Evolutionary conservation across 306 rosid species (phyloP).

Genomic region (Vigna radiata): DNA sequence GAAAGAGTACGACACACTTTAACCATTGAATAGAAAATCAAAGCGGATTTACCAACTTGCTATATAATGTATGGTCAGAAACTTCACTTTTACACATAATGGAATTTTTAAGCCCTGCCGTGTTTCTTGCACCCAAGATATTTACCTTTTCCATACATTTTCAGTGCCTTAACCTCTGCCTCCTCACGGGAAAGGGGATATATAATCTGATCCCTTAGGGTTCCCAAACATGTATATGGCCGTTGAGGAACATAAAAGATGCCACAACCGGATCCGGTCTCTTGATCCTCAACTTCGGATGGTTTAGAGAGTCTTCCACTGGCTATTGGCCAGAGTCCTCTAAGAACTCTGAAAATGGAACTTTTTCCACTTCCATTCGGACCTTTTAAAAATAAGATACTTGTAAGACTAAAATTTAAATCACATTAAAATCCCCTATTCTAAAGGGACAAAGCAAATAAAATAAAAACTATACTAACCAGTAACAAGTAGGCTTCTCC

Average conservation of each 20-base stretch:
- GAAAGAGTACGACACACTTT: neutral
- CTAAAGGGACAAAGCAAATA: conserved; percentile 20
- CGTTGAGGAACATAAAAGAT: conserved; percentile 92
- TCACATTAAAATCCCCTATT: conserved; percentile 19
- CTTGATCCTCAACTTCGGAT: conserved; percentile 55
- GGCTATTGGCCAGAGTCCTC: conserved; percentile 84
- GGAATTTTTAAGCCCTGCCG: conserved; percentile 20
- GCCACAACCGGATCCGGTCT: conserved; percentile 60
- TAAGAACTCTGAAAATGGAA: conserved; percentile 85
- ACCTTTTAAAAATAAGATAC: conserved; percentile 54
- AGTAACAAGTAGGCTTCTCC: conserved; percentile 82
- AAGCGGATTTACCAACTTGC: neutral
- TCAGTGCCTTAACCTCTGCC: conserved; percentile 67
- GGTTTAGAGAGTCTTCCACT: conserved; percentile 77
- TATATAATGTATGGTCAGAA: neutral
- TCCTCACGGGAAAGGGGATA: conserved; percentile 81
- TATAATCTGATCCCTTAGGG: conserved; percentile 91
- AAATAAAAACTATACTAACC: conserved; percentile 57
- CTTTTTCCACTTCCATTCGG: conserved; percentile 96
- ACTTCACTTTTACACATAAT: conserved; percentile 11
- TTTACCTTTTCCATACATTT: conserved; percentile 66
- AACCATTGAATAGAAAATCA: neutral
- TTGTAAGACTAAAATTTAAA: conserved; percentile 31
- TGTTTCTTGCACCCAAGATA: conserved; percentile 21
- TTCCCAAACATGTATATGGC: conserved; percentile 89